phyloP scores from a whole-genome alignment of 1,284 basidiomycete species.

The Ceratobasidium sp. region DNA sequence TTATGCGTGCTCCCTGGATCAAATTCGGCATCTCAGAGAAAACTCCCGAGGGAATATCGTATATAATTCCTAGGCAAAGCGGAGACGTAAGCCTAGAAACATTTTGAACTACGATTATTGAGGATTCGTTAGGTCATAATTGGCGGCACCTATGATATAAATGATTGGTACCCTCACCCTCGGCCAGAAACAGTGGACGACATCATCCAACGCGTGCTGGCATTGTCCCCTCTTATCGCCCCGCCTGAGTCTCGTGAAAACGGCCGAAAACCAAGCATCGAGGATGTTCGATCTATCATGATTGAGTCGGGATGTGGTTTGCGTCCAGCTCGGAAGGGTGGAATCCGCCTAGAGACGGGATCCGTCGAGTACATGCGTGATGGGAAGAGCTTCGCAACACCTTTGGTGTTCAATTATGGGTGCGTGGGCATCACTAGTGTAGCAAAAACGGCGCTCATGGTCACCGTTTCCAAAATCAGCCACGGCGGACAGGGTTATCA shows the following conservation, averaged over 20 bases:
- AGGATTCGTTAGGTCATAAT: conserved; percentile 67
- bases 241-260: conserved; percentile 63
- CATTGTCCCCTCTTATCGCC: conserved; percentile 75
- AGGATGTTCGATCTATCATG: conserved; percentile 73
- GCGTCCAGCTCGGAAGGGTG: conserved; percentile 64
- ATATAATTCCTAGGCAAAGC: conserved; percentile 77
- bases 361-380: conserved; percentile 49
- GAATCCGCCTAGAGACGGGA: conserved; percentile 62
- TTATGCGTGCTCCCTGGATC: conserved; percentile 68
- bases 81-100: conserved; percentile 68
- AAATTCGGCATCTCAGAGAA: conserved; percentile 66
- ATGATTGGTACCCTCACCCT: conserved; percentile 77
- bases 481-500: conserved; percentile 78
- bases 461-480: conserved; percentile 53
- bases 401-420: conserved; percentile 66
- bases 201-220: conserved; percentile 71
- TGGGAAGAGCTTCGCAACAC: conserved; percentile 52
- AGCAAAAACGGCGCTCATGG: background rate
- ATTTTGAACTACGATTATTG: background rate
- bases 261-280: conserved; percentile 65
- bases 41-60: conserved; percentile 65
- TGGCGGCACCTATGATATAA: conserved; percentile 70
- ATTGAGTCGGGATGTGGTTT: conserved; percentile 75
- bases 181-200: conserved; percentile 71
- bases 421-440: conserved; percentile 51